These are phyloP conservation scores for Mucor indicus DNA, from an alignment of 371 early-diverging fungal species.

Conservation along the genomic window DNA sequence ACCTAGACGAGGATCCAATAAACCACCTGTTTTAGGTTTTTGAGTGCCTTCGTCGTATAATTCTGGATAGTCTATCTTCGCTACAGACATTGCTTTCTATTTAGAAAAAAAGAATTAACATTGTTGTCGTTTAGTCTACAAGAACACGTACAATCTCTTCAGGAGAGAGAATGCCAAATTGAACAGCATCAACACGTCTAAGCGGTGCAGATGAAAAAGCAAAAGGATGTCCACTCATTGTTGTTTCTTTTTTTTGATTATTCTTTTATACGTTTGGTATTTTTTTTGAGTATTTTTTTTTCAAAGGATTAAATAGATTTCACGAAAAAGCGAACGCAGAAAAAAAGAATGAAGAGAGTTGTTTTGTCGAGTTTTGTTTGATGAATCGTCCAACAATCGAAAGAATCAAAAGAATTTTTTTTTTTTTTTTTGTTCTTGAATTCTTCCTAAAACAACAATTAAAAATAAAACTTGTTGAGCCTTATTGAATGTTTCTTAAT, in stretches of 20 bases:
- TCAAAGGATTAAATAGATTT: no score
- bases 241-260: not conserved
- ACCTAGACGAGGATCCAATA: constrained; percentile 98
- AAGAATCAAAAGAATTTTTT: not conserved
- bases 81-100: constrained; percentile 96
- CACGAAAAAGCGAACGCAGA: no score
- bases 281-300: no score
- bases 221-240: constrained; percentile 61
- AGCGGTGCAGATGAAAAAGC: constrained; percentile 89
- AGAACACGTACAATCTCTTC: constrained; percentile 83
- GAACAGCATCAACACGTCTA: constrained; percentile 86
- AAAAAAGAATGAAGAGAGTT: no score
- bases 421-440: not conserved
- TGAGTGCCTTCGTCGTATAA: constrained; percentile 91
- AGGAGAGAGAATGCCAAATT: constrained; percentile 96
- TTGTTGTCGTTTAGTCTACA: constrained; percentile 12
- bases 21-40: constrained; percentile 80
- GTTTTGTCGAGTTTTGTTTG: no score
- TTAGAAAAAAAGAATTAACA: not conserved
- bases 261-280: constrained; percentile 1
- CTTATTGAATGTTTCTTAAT: no score
- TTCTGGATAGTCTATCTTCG: constrained; percentile 95
- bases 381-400: not conserved
- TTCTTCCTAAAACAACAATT: no score
- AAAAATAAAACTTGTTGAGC: no score